phyloP scores from a whole-genome alignment of 768 basidiomycete species.

The Lentinula aciculospora region DNA sequence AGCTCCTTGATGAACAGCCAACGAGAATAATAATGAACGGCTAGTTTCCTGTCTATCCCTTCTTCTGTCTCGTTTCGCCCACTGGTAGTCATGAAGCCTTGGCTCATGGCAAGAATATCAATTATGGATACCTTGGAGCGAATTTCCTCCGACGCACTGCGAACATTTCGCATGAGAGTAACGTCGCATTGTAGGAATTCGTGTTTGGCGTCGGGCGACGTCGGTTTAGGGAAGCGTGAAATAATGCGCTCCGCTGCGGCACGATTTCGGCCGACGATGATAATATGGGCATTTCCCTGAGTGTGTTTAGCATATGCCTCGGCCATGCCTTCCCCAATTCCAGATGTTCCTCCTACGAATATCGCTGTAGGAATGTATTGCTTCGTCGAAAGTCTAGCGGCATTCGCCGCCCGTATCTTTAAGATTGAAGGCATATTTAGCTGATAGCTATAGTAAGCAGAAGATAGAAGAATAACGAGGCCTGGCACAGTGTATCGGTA shows the following conservation, averaged over 20 bases:
- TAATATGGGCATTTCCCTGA: slow-evolving; percentile 32
- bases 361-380: slow-evolving; percentile 14
- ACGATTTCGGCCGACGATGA: slow-evolving; percentile 32
- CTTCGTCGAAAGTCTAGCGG: slow-evolving; percentile 5
- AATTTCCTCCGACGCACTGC: slow-evolving; percentile 20
- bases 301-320: slow-evolving; percentile 29
- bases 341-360: slow-evolving; percentile 21
- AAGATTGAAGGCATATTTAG: slow-evolving; percentile 14
- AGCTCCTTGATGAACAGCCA: slow-evolving; percentile 28
- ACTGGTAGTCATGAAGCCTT: slow-evolving; percentile 17
- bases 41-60: slow-evolving; percentile 26
- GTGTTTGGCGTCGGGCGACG: slow-evolving; percentile 14
- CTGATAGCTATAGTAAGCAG: neutral
- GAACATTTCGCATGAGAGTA: slow-evolving; percentile 28
- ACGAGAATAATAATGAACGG: slow-evolving; percentile 26
- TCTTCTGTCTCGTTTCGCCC: slow-evolving; percentile 27
- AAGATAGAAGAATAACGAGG: neutral
- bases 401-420: slow-evolving; percentile 14
- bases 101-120: slow-evolving; percentile 26
- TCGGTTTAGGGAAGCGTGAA: slow-evolving; percentile 22
- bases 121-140: slow-evolving; percentile 21
- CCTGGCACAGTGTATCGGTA: neutral
- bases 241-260: slow-evolving; percentile 26
- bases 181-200: slow-evolving; percentile 33
- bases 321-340: slow-evolving; percentile 29